These are phyloP conservation scores for Starmera dryadoides DNA, from an alignment of 805 yeast species.

Conservation along the genomic window DNA sequence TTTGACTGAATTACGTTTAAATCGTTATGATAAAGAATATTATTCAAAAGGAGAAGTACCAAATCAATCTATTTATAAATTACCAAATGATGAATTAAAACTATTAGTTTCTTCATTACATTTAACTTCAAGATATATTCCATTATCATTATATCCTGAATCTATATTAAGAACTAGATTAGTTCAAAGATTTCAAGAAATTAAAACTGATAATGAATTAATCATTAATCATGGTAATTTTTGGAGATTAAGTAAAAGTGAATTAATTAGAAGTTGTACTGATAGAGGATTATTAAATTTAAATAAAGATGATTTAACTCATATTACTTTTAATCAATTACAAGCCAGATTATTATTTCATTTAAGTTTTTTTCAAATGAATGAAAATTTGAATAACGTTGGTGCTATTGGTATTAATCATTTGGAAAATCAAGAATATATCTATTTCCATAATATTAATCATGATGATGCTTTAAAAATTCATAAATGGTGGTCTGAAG, in stretches of 20 bases:
- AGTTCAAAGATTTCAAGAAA: conserved; percentile 32
- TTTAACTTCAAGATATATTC: conserved; percentile 33
- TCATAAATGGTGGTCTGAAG: conserved; percentile 10
- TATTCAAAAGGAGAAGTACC: conserved; percentile 21
- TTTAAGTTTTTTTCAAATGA: conserved; percentile 31
- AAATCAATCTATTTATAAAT: conserved; percentile 38
- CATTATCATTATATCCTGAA: conserved; percentile 30
- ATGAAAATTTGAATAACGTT: conserved; percentile 17
- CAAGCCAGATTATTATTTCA: conserved; percentile 33
- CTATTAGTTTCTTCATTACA: conserved; percentile 28
- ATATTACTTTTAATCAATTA: conserved; percentile 25
- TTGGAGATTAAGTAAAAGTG: conserved; percentile 40
- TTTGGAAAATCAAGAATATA: conserved; percentile 3
- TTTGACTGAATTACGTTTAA: conserved; percentile 9
- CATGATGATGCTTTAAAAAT: conserved; percentile 6
- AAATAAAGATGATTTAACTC: conserved; percentile 22
- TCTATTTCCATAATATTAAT: conserved; percentile 6
- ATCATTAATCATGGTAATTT: conserved; percentile 29
- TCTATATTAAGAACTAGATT: conserved; percentile 28
- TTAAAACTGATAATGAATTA: conserved; percentile 46
- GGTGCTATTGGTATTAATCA: conserved; percentile 27
- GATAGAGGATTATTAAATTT: conserved; percentile 48
- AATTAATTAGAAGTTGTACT: conserved; percentile 45
- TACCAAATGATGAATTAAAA: conserved; percentile 32
- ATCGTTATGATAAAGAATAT: conserved; percentile 6